phyloP scores from a whole-genome alignment of 805 yeast species.

The Debaryomyces maramus region DNA sequence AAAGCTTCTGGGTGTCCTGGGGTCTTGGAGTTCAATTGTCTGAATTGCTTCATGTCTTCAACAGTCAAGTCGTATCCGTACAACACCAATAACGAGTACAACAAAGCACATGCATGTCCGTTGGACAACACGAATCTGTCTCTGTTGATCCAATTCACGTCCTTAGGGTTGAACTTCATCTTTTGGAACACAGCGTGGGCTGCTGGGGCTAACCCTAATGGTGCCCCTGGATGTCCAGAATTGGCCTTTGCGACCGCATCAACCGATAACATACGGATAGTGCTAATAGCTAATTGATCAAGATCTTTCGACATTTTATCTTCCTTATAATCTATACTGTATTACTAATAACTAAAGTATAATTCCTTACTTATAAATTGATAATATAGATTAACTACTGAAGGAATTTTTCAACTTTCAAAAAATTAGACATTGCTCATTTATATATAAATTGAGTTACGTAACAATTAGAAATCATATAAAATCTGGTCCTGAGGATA shows the following conservation, averaged over 20 bases:
- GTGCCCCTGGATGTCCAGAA: constrained; percentile 99
- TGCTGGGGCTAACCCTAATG: constrained; percentile 95
- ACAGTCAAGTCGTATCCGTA: constrained; percentile 78
- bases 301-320: constrained; percentile 24
- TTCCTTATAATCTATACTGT: not conserved
- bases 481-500: not conserved
- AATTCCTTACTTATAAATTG: not conserved
- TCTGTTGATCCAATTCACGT: constrained; percentile 91
- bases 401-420: not conserved
- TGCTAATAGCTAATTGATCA: constrained; percentile 75
- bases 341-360: too few relatives aligned
- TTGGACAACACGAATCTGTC: constrained; percentile 94
- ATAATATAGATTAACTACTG: constrained; percentile 1
- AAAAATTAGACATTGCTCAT: not conserved
- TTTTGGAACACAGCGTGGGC: constrained; percentile 84
- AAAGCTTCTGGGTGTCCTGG: constrained; percentile 95
- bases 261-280: constrained; percentile 85
- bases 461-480: not conserved
- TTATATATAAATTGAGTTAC: not conserved
- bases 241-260: constrained; percentile 87
- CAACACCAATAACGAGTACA: constrained; percentile 82
- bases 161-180: constrained; percentile 84
- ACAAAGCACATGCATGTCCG: constrained; percentile 93
- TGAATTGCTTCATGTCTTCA: constrained; percentile 86
- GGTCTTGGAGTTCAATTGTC: constrained; percentile 86